Percentiles rank a stretch among this genome's conserved stretches.
These are phyloP conservation scores for Helotiales sp. DNA, from an alignment of 2,329 filamentous ascomycete genomes.

Conservation along the genomic window DNA sequence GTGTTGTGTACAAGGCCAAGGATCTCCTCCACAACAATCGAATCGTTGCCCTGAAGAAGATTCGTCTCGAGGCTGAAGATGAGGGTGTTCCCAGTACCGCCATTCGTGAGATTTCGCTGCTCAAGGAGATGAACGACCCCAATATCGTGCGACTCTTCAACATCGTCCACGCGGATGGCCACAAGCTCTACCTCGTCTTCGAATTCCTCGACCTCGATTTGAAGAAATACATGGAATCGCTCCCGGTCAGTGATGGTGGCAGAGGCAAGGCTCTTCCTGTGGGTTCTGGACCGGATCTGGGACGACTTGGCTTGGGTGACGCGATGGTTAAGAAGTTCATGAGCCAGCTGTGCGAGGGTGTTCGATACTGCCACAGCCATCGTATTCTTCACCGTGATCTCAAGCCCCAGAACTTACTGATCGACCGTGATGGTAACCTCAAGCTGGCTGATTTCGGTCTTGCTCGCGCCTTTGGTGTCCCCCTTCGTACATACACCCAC, in stretches of 20 bases:
- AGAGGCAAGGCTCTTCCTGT: conserved; percentile 85
- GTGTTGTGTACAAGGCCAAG: conserved; percentile 92
- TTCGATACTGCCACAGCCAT: conserved; percentile 88
- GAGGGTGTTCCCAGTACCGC: conserved; percentile 92
- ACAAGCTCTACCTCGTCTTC: conserved; percentile 92
- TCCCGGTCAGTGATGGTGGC: conserved; percentile 83
- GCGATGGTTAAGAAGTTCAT: conserved; percentile 93
- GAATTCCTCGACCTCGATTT: conserved; percentile 91
- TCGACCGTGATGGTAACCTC: conserved; percentile 83
- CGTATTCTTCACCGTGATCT: conserved; percentile 86
- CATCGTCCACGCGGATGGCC: conserved; percentile 92
- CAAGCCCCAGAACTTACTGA: conserved; percentile 89
- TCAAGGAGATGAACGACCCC: conserved; percentile 92
- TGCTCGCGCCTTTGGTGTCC: conserved; percentile 88
- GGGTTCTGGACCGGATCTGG: conserved; percentile 67
- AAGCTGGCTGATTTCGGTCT: conserved; percentile 92
- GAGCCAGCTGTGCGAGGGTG: conserved; percentile 82
- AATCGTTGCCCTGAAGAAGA: conserved; percentile 94
- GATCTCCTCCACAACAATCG: conserved; percentile 82
- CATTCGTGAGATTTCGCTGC: conserved; percentile 90
- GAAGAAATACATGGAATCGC: conserved; percentile 95
- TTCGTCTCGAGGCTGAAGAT: conserved; percentile 92
- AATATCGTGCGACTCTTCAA: conserved; percentile 89
- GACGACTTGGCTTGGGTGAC: conserved; percentile 73
- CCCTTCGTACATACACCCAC: conserved; percentile 89